Percentiles rank a stretch among this genome's conserved stretches.
Conservation (phyloP, 306 rosid species). For the Potentilla sterilis region DNA sequence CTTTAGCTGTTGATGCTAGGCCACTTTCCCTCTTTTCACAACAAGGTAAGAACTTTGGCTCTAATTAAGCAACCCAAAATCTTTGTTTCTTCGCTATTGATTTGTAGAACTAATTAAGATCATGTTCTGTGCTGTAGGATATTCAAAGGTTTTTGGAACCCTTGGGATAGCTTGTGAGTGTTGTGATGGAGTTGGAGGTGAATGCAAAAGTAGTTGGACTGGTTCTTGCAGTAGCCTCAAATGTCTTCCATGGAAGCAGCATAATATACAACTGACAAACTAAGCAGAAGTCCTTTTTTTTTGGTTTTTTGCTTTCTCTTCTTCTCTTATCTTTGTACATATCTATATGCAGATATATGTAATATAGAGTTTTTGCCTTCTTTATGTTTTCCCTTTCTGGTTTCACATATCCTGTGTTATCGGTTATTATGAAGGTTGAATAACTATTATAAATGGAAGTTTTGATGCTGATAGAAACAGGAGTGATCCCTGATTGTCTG, state of each 20-base stretch:
- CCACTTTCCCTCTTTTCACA: constrained; percentile 22
- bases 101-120: not conserved
- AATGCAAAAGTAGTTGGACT: constrained; percentile 32
- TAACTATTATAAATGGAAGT: not conserved
- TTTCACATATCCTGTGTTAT: not conserved
- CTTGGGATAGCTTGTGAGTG: constrained; percentile 45
- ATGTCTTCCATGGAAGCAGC: constrained; percentile 44
- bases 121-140: constrained; percentile 4
- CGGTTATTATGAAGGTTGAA: not conserved
- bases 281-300: not conserved
- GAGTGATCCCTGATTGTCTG: not conserved
- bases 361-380: not conserved
- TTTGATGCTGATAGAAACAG: not conserved
- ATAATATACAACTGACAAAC: not conserved
- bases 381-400: not conserved
- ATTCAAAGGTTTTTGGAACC: constrained; percentile 26
- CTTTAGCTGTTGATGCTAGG: constrained; percentile 30
- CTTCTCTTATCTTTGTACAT: not conserved
- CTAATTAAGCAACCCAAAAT: not conserved
- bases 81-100: not conserved
- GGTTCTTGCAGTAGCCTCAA: constrained; percentile 33
- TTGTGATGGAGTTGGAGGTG: constrained; percentile 35
- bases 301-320: not conserved
- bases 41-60: constrained; percentile 17
- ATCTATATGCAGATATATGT: not conserved